These are phyloP conservation scores for Aquilaria sinensis DNA, from an alignment of 345 rosid species.

Conservation along the genomic window DNA sequence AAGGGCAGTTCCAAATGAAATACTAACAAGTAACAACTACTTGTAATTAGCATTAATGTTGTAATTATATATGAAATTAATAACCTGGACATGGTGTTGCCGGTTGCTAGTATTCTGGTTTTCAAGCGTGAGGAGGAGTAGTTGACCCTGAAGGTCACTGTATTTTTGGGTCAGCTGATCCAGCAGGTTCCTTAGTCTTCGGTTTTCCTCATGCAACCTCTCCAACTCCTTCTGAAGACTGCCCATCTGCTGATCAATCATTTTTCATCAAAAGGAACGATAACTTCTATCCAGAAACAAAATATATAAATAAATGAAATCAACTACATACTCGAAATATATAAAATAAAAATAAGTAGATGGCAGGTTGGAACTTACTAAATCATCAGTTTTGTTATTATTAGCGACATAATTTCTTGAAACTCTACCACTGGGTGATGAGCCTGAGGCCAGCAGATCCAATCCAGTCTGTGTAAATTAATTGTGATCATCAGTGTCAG, in stretches of 20 bases:
- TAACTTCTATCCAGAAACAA: too few species aligned
- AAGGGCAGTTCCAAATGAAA: neutral
- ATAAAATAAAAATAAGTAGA: neutral
- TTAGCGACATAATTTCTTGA: constrained; percentile 13
- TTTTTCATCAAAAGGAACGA: too few species aligned
- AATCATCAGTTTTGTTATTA: constrained; percentile 38
- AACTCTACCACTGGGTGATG: constrained; percentile 18
- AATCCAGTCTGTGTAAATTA: constrained; percentile 41
- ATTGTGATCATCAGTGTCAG: neutral
- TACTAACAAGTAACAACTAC: neutral
- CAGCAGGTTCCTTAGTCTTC: constrained; percentile 48
- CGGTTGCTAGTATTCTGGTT: constrained; percentile 44
- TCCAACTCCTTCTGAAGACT: constrained; percentile 41
- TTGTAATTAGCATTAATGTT: neutral
- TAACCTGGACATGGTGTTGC: constrained; percentile 36
- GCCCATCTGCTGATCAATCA: constrained; percentile 1
- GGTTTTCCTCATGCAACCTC: constrained; percentile 65
- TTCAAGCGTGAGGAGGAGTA: constrained; percentile 27
- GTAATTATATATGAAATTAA: neutral
- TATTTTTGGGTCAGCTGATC: constrained; percentile 54
- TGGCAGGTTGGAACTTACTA: constrained; percentile 4
- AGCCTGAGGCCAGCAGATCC: constrained; percentile 38
- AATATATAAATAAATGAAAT: too few species aligned
- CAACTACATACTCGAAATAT: too few species aligned
- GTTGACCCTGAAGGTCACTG: constrained; percentile 55